Evolutionary conservation across 805 yeast species (phyloP).

Genomic region (Yarrowia sp.): DNA sequence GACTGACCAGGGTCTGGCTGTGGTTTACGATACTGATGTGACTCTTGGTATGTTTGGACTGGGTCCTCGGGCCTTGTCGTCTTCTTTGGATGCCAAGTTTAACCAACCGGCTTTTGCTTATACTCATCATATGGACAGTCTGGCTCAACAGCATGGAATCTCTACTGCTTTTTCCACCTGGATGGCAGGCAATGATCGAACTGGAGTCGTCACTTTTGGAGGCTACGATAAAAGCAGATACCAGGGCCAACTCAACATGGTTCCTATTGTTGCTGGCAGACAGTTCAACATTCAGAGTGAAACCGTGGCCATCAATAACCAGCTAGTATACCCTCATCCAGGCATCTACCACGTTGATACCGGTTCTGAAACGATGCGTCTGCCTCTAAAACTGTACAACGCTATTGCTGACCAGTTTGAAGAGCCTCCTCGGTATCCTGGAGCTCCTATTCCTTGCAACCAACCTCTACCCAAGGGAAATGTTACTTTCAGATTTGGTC

Average conservation of each 20-base stretch:
- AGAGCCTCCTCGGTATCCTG: background rate
- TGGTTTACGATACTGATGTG: background rate
- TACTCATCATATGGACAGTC: no score
- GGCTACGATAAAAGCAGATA: background rate
- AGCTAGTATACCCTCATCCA: background rate
- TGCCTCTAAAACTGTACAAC: background rate
- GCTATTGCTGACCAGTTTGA: background rate
- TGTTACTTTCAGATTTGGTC: background rate
- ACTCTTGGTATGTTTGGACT: background rate
- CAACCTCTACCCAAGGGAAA: background rate
- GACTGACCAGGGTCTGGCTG: background rate
- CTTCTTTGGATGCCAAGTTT: background rate
- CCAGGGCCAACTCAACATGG: background rate
- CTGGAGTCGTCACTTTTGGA: background rate
- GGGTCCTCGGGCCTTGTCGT: background rate
- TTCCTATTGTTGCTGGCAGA: background rate
- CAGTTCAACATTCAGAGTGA: background rate
- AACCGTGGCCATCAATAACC: background rate
- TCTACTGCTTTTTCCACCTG: background rate
- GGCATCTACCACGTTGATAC: background rate
- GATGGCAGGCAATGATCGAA: background rate
- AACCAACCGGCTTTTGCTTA: background rate
- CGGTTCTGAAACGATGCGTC: background rate
- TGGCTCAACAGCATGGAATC: background rate
- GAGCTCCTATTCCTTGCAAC: background rate